Conservation (phyloP, 164 flowering plant species). For the Hamamelis virginiana region DNA sequence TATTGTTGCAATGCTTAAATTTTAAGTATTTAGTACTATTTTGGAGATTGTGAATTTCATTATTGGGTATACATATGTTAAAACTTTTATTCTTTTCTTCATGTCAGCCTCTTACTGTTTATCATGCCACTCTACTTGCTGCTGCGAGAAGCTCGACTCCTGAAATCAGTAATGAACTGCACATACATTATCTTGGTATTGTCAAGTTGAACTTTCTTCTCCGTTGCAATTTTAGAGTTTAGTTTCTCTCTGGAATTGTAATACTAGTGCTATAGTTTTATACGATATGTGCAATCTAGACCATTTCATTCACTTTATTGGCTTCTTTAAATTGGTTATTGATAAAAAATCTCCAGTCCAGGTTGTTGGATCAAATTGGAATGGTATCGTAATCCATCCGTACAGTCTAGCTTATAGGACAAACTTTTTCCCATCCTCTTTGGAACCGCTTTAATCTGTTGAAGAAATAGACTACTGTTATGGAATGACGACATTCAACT, state of each 20-base stretch:
- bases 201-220: background rate
- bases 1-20: too few species aligned
- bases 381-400: too few species aligned
- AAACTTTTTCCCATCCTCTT: too few species aligned
- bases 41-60: background rate
- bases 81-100: background rate
- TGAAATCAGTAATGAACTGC: conserved; percentile 26
- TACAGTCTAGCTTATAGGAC: too few species aligned
- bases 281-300: background rate
- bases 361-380: too few species aligned
- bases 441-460: too few species aligned
- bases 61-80: background rate
- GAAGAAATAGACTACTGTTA: too few species aligned
- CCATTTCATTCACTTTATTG: background rate
- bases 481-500: too few species aligned
- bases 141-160: conserved; percentile 24
- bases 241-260: background rate
- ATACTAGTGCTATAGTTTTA: background rate
- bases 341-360: too few species aligned
- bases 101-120: conserved; percentile 74
- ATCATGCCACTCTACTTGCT: conserved; percentile 55
- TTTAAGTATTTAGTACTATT: background rate
- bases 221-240: background rate
- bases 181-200: conserved; percentile 79
- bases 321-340: background rate